A percentile compares a stretch with the other conserved stretches of the same genome.
phyloP scores from a whole-genome alignment of 768 basidiomycete species.

The Russula virescens region DNA sequence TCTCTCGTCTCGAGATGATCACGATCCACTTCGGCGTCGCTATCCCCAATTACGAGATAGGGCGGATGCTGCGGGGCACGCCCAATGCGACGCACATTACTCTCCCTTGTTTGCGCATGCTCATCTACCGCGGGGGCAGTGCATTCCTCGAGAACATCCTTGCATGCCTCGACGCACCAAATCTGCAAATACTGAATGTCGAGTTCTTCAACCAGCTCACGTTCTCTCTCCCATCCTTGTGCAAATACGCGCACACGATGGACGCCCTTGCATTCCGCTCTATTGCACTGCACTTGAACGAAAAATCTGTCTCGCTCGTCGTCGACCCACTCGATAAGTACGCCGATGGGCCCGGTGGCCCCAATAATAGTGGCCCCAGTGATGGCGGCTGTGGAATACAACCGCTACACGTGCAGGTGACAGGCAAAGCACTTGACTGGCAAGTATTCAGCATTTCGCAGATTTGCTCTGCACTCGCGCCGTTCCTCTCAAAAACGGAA shows the following conservation, averaged over 20 bases:
- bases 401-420: too few relatives aligned
- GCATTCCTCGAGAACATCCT: not conserved
- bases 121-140: conserved; percentile 6
- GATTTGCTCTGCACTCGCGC: too few relatives aligned
- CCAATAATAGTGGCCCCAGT: too few relatives aligned
- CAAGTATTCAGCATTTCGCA: too few relatives aligned
- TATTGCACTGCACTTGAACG: not conserved
- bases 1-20: conserved; percentile 4
- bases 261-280: not conserved
- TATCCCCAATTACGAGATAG: not conserved
- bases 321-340: not conserved
- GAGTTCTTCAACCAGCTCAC: conserved; percentile 9
- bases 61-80: too few relatives aligned
- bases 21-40: not conserved
- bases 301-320: not conserved
- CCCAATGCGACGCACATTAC: not conserved
- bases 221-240: not conserved
- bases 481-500: too few relatives aligned
- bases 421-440: too few relatives aligned
- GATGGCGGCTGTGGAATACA: too few relatives aligned
- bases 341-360: too few relatives aligned
- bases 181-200: not conserved
- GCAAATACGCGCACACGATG: not conserved
- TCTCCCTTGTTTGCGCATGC: not conserved
- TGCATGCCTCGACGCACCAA: not conserved